Conservation (phyloP, 164 flowering plant species). For the Pachysandra terminalis region DNA sequence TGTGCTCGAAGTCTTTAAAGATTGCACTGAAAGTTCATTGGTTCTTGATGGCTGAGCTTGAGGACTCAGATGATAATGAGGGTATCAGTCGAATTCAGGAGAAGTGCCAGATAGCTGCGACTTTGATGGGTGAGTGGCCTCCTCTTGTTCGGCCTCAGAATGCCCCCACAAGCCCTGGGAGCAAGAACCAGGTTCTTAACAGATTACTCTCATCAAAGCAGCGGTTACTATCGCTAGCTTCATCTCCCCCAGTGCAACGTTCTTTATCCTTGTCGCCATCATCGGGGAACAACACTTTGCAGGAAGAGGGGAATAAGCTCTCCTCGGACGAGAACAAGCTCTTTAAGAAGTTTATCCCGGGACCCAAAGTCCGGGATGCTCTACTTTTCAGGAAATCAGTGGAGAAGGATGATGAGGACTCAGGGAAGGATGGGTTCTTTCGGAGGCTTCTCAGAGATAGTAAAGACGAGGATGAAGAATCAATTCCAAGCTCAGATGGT, state of each 20-base stretch:
- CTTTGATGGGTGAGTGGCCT: constrained; percentile 95
- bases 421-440: constrained; percentile 50
- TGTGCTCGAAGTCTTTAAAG: constrained; percentile 76
- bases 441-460: constrained; percentile 40
- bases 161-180: constrained; percentile 47
- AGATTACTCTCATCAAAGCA: constrained; percentile 79
- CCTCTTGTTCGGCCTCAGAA: constrained; percentile 56
- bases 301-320: constrained; percentile 47
- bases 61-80: constrained; percentile 92
- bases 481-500: constrained; percentile 71
- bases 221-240: constrained; percentile 59
- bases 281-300: constrained; percentile 37
- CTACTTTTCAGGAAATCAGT: constrained; percentile 32
- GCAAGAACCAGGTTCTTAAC: constrained; percentile 78
- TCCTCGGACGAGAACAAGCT: constrained; percentile 74
- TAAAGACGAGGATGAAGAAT: constrained; percentile 66
- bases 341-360: constrained; percentile 36
- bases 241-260: constrained; percentile 63
- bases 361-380: constrained; percentile 34
- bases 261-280: constrained; percentile 65
- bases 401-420: constrained; percentile 45
- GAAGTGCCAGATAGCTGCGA: constrained; percentile 94
- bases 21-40: constrained; percentile 95
- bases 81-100: constrained; percentile 97
- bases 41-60: constrained; percentile 94